These are phyloP conservation scores for Pichia eremophila DNA, from an alignment of 805 yeast species.

Conservation along the genomic window DNA sequence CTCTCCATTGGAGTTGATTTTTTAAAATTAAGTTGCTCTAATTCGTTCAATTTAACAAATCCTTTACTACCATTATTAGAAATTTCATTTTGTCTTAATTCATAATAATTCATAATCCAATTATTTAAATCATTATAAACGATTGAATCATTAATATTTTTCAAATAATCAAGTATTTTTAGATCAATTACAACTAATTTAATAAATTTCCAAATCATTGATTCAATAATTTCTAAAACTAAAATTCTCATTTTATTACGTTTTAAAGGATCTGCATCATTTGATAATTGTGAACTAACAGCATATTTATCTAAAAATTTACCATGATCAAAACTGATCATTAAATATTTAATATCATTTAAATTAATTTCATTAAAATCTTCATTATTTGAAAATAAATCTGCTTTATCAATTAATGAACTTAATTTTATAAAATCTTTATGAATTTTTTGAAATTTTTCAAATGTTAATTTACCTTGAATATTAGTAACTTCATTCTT, in stretches of 20 bases:
- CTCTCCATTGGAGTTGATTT: constrained; percentile 31
- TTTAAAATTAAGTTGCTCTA: constrained; percentile 1
- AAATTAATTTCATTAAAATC: constrained; percentile 6
- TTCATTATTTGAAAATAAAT: constrained; percentile 10
- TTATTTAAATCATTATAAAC: constrained; percentile 6
- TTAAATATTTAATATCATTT: constrained; percentile 1
- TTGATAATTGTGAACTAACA: constrained; percentile 8
- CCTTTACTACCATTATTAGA: constrained; percentile 4
- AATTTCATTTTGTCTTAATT: constrained; percentile 4
- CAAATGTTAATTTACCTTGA: not conserved
- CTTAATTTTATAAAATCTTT: constrained; percentile 4
- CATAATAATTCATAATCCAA: constrained; percentile 7
- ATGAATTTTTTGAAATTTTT: constrained; percentile 9
- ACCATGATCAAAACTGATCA: constrained; percentile 5
- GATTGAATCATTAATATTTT: not conserved
- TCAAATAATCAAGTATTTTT: not conserved
- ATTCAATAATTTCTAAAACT: constrained; percentile 9
- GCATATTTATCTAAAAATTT: constrained; percentile 11
- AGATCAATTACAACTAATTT: constrained; percentile 2
- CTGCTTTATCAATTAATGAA: constrained; percentile 2
- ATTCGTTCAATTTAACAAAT: constrained; percentile 6
- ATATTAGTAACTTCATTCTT: not conserved
- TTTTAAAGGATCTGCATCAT: not conserved
- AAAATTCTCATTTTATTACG: constrained; percentile 9
- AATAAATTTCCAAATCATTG: constrained; percentile 5